Evolutionary conservation across 306 rosid genomes (phyloP).

Genomic region (Cucurbita maxima): DNA sequence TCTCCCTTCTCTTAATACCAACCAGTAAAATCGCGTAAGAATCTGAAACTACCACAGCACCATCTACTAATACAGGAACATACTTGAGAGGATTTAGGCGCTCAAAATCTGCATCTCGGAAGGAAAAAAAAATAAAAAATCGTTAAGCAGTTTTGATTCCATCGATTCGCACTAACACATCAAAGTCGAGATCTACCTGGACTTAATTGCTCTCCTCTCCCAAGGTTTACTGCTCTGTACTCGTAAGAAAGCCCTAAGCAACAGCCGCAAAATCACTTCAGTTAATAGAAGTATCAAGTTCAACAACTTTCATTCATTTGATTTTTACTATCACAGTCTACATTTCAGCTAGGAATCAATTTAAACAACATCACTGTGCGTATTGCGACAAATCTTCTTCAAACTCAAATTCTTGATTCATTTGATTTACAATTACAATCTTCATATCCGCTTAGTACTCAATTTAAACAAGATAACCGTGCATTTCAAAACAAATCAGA

Average conservation of each 20-base stretch:
- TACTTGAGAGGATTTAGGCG: slow-evolving; percentile 28
- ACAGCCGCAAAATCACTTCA: not conserved
- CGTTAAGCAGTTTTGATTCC: not conserved
- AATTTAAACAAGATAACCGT: not conserved
- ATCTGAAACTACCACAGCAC: slow-evolving; percentile 25
- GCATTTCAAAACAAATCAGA: not conserved
- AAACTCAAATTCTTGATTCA: not conserved
- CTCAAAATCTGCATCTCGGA: slow-evolving; percentile 29
- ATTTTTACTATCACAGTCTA: not conserved
- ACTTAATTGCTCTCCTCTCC: slow-evolving; percentile 24
- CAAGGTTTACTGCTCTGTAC: slow-evolving; percentile 24
- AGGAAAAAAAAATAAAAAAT: not conserved
- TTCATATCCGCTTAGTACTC: not conserved
- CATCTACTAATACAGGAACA: slow-evolving; percentile 40
- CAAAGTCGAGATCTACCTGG: slow-evolving; percentile 23
- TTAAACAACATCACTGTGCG: not conserved
- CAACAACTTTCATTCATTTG: not conserved
- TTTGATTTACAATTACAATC: not conserved
- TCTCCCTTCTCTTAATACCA: slow-evolving; percentile 5
- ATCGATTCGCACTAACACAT: slow-evolving; percentile 7
- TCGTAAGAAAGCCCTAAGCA: slow-evolving; percentile 26
- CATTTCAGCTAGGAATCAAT: not conserved
- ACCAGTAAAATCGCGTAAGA: slow-evolving; percentile 39
- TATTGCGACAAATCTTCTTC: not conserved
- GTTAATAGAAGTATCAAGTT: not conserved